Evolutionary conservation across 805 yeast species (phyloP).

Genomic region (Wickerhamomyces ciferrii): DNA sequence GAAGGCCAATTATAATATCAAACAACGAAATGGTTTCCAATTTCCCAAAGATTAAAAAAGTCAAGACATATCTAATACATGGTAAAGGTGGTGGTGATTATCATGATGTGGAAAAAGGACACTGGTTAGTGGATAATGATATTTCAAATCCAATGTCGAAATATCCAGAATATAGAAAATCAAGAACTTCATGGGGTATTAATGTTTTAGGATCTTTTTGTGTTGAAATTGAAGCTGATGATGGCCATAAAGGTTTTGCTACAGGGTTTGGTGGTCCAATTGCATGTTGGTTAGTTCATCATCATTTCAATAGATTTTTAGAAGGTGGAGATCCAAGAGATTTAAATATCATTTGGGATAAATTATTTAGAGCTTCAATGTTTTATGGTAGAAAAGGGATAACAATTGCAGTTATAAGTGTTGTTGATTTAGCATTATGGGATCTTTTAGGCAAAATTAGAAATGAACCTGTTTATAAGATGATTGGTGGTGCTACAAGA

Average conservation of each 20-base stretch:
- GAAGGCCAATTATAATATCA: no score
- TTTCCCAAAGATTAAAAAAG: conserved; percentile 39
- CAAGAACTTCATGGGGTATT: conserved; percentile 45
- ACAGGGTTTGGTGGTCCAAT: conserved; percentile 50
- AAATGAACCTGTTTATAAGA: conserved; percentile 44
- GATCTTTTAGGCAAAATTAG: conserved; percentile 44
- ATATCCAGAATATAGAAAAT: conserved; percentile 37
- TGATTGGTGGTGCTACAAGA: conserved; percentile 46
- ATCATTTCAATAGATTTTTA: conserved; percentile 41
- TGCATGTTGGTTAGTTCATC: conserved; percentile 41
- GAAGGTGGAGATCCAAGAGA: conserved; percentile 44
- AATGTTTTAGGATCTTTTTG: conserved; percentile 46
- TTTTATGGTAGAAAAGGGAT: conserved; percentile 47
- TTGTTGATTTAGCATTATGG: conserved; percentile 45
- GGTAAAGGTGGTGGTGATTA: conserved; percentile 49
- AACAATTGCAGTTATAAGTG: conserved; percentile 41
- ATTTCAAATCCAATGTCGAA: conserved; percentile 47
- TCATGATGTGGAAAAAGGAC: conserved; percentile 43
- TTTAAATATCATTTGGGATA: conserved; percentile 40
- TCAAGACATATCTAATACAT: conserved; percentile 35
- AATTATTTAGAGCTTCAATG: conserved; percentile 43
- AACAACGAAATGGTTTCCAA: conserved; percentile 16
- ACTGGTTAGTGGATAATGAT: conserved; percentile 42
- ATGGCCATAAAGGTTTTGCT: conserved; percentile 45
- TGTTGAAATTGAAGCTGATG: conserved; percentile 41